These are phyloP conservation scores for Yarrowia bubula DNA, from an alignment of 805 yeast species.

Conservation along the genomic window DNA sequence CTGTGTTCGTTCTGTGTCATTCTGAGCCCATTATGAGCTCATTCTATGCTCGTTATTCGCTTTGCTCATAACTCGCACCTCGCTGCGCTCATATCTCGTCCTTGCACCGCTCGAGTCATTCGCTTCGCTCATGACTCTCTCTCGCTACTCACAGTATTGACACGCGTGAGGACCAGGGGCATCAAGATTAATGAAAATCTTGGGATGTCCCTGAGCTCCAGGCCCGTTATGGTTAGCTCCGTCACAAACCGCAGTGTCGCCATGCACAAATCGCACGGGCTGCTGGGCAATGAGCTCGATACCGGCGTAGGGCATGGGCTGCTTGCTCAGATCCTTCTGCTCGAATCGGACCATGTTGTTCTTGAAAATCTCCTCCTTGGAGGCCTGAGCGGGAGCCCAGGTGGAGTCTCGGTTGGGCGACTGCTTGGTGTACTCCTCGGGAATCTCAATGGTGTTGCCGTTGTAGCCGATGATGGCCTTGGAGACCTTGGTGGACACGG, in stretches of 20 bases:
- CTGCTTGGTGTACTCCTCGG: slow-evolving; percentile 44
- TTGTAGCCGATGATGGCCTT: slow-evolving; percentile 21
- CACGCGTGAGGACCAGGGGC: slow-evolving; percentile 69
- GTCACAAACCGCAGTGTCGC: slow-evolving; percentile 73
- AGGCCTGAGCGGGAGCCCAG: slow-evolving; percentile 71
- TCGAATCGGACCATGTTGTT: slow-evolving; percentile 64
- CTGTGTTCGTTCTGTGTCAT: no score
- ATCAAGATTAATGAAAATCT: slow-evolving; percentile 75
- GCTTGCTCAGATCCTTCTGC: slow-evolving; percentile 62
- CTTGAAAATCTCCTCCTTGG: slow-evolving; percentile 50
- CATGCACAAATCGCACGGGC: slow-evolving; percentile 64
- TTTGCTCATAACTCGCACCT: neutral
- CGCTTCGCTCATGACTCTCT: neutral
- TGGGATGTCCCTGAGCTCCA: slow-evolving; percentile 78
- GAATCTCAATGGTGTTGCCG: slow-evolving; percentile 17
- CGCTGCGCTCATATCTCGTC: neutral
- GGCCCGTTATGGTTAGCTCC: slow-evolving; percentile 46
- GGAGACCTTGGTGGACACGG: slow-evolving; percentile 19
- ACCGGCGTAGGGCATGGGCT: slow-evolving; percentile 81
- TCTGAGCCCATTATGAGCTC: no score
- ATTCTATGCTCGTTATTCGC: neutral
- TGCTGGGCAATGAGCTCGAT: slow-evolving; percentile 75
- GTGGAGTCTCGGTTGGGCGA: slow-evolving; percentile 71
- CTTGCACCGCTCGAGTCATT: neutral
- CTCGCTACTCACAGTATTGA: slow-evolving; percentile 59